Base-by-base conservation (phyloP, 2,329 filamentous ascomycete species). In the Fusarium nodosum region DNA sequence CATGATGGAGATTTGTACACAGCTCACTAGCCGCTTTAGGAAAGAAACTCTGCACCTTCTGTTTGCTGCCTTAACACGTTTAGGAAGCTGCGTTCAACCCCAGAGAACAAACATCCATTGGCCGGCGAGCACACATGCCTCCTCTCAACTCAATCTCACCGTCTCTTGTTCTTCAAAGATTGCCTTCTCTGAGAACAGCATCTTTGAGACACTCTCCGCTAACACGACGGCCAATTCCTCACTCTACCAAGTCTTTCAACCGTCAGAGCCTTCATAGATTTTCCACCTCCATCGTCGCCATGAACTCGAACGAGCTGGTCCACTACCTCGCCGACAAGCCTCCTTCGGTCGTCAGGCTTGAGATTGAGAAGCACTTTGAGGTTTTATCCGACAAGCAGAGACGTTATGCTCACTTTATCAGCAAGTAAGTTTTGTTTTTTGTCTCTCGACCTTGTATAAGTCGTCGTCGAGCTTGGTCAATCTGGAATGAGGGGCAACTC, bases 331-430 rank as follows among this genome's bases (percentile, higher is more conserved):
- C 96, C 47, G 96, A 99, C 80, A 90, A 91, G 69, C 96, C 96
- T 46, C 96, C 96, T 1, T 92, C 90, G 50, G 89, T 97, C 59
- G 95, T 97, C 62, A 89, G 91, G 48, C 88, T 99, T 51, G 91
- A 93, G 79, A 96, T 98, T 79, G 93, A 93, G 82, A 92, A 93
- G 77, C 95, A 98, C 81, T 99, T 98, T 75, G 91, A 95, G 57
- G 88, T 90, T 36, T 81, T 96, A 65, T 86, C 82, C 55, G 88
- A 92, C 75, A 85, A 91, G 77, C 89, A 97, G 83, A 94, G 95
- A 83, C 90, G 92, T 77, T 97, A 97, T 85, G 92, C 94, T 69
- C 94, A 97, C 82, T 94, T 91, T 77, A 93, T 97, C 77, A 93
- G 90, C 87, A 88, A 87, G 91, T 93, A 85, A 73, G 84, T 62